Percentiles rank a stretch among this genome's conserved stretches.
Conservation (phyloP, 2,329 filamentous ascomycete species). For the Penicillium olsonii region DNA sequence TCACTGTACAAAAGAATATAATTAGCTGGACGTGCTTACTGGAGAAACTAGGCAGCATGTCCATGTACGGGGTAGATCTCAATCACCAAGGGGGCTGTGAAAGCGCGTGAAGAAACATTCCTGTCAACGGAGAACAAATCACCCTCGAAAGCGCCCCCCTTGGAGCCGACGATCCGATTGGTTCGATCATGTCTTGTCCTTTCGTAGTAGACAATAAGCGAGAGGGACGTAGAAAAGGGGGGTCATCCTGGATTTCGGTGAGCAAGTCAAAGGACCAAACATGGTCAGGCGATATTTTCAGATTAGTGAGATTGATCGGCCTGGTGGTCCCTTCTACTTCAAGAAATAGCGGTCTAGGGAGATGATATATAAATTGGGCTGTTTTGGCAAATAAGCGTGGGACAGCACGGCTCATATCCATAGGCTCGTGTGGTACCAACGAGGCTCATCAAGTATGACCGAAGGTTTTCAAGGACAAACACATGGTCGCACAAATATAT, state of each 20-base stretch:
- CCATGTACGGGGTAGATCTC: no score
- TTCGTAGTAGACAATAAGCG: not conserved
- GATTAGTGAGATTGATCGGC: not conserved
- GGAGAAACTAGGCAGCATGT: no score
- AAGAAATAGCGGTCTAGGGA: not conserved
- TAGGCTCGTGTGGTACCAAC: not conserved
- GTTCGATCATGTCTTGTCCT: not conserved
- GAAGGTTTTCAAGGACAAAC: not conserved
- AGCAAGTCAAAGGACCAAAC: not conserved
- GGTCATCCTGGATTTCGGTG: not conserved
- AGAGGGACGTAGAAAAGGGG: not conserved
- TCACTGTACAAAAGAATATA: no score
- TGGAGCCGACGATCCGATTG: not conserved
- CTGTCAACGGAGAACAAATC: no score
- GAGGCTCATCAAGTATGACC: not conserved
- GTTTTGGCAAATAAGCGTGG: not conserved
- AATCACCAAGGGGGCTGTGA: not conserved
- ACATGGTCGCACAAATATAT: constrained; percentile 1
- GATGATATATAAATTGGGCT: not conserved
- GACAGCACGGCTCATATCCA: not conserved
- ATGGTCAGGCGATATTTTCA: not conserved
- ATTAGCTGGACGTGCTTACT: no score
- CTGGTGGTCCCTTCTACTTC: not conserved
- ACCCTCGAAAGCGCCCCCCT: not conserved
- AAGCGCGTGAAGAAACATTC: not conserved